Percentiles rank a stretch among this genome's conserved stretches.
Conservation (phyloP, 805 yeast species). For the Candida odintsovae region DNA sequence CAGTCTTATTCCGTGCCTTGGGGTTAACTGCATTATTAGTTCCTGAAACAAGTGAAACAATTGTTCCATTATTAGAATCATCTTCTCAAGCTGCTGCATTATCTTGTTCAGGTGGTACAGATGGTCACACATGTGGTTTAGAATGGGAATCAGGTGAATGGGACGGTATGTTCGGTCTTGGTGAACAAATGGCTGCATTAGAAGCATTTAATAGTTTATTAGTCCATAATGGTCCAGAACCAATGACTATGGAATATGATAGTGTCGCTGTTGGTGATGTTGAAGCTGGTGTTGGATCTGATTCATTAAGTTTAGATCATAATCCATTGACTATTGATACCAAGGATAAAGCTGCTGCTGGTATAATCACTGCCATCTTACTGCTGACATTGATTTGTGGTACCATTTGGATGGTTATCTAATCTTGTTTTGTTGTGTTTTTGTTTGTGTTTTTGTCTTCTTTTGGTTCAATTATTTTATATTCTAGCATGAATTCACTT, state of each 20-base stretch:
- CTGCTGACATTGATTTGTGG: slow-evolving; percentile 53
- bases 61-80: slow-evolving; percentile 36
- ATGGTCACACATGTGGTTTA: slow-evolving; percentile 71
- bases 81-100: slow-evolving; percentile 66
- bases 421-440: slow-evolving; percentile 1
- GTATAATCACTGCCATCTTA: slow-evolving; percentile 70
- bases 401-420: slow-evolving; percentile 73
- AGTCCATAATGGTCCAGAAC: slow-evolving; percentile 38
- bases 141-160: slow-evolving; percentile 55
- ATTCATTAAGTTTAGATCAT: slow-evolving; percentile 28
- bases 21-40: slow-evolving; percentile 52
- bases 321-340: slow-evolving; percentile 41
- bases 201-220: slow-evolving; percentile 51
- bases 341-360: slow-evolving; percentile 84
- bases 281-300: slow-evolving; percentile 40
- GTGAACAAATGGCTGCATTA: slow-evolving; percentile 72
- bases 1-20: slow-evolving; percentile 58
- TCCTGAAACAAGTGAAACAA: slow-evolving; percentile 40
- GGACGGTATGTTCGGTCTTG: slow-evolving; percentile 67
- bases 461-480: too few species aligned
- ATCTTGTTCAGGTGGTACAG: slow-evolving; percentile 68
- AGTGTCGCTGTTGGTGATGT: slow-evolving; percentile 50
- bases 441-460: too few species aligned
- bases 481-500: too few species aligned
- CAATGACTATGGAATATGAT: slow-evolving; percentile 43